phyloP scores from a whole-genome alignment of 768 basidiomycete species.

The Leucocoprinus sp. region DNA sequence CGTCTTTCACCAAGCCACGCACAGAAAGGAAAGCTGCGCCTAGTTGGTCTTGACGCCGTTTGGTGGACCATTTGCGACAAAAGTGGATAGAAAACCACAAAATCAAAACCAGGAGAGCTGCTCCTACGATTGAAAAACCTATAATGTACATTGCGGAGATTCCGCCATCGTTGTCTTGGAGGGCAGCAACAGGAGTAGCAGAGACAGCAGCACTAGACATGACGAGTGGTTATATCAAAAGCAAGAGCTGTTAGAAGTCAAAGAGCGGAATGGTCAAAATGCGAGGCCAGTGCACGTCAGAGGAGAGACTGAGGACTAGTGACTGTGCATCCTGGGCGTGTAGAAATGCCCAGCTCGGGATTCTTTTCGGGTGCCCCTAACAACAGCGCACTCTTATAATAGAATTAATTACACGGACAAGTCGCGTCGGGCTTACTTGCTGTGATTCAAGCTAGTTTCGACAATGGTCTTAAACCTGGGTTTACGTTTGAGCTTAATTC shows the following conservation, averaged over 20 bases:
- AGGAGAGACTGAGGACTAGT: conserved; percentile 2
- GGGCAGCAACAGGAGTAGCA: not conserved
- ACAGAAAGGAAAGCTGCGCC: conserved; percentile 40
- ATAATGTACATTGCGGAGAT: conserved; percentile 31
- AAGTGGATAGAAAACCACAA: conserved; percentile 36
- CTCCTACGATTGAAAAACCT: conserved; percentile 41
- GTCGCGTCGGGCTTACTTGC: no score
- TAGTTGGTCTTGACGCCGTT: conserved; percentile 27
- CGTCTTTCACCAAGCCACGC: conserved; percentile 36
- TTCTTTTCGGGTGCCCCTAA: not conserved
- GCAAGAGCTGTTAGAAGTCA: not conserved
- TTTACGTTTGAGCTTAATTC: no score
- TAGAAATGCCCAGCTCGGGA: not conserved
- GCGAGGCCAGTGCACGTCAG: not conserved
- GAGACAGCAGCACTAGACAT: conserved; percentile 9
- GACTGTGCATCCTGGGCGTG: not conserved
- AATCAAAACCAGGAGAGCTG: conserved; percentile 28
- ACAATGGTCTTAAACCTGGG: no score
- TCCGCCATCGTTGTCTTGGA: conserved; percentile 10
- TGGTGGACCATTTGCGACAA: conserved; percentile 31
- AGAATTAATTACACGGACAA: not conserved
- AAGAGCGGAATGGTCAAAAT: not conserved
- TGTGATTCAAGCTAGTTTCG: no score
- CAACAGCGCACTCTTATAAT: not conserved
- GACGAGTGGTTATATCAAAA: not conserved